Evolutionary conservation across 2,329 filamentous ascomycete genomes (phyloP).

Genomic region (Triangularia verruculosa): DNA sequence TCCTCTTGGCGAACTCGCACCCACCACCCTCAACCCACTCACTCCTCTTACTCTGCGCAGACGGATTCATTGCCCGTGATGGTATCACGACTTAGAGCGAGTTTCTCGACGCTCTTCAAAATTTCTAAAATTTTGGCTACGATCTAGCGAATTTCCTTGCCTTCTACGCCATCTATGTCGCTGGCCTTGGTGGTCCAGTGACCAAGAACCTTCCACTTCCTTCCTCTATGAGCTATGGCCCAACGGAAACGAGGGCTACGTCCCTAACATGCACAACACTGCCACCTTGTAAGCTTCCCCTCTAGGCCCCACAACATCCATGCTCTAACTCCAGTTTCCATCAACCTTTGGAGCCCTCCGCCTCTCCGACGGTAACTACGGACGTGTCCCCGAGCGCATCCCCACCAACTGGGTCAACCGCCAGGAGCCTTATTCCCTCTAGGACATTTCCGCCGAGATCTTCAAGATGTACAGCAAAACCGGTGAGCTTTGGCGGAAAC

Average conservation of each 20-base stretch:
- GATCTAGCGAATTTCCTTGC: conserved; percentile 9
- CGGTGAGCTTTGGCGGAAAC: conserved; percentile 8
- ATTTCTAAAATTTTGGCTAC: conserved; percentile 9
- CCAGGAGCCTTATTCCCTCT: not conserved
- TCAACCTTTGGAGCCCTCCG: not conserved
- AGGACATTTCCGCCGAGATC: conserved; percentile 7
- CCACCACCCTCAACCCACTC: conserved; percentile 15
- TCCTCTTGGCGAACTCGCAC: conserved; percentile 2
- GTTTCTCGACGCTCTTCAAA: conserved; percentile 7
- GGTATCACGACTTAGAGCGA: conserved; percentile 6
- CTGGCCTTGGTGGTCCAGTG: conserved; percentile 6
- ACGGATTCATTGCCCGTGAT: conserved; percentile 8
- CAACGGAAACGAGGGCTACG: conserved; percentile 10
- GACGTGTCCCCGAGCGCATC: conserved; percentile 6
- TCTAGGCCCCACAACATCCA: too few relatives aligned
- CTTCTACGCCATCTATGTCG: conserved; percentile 10
- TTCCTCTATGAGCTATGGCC: conserved; percentile 10
- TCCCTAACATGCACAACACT: conserved; percentile 13
- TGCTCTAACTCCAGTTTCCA: not conserved
- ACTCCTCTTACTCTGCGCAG: conserved; percentile 11
- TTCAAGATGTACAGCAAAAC: conserved; percentile 7
- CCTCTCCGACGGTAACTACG: not conserved
- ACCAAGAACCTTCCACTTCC: conserved; percentile 6
- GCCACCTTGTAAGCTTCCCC: conserved; percentile 4
- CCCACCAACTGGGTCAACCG: conserved; percentile 9